Conservation (phyloP, 495 filamentous ascomycete species). For the Parathielavia hyrcaniae region DNA sequence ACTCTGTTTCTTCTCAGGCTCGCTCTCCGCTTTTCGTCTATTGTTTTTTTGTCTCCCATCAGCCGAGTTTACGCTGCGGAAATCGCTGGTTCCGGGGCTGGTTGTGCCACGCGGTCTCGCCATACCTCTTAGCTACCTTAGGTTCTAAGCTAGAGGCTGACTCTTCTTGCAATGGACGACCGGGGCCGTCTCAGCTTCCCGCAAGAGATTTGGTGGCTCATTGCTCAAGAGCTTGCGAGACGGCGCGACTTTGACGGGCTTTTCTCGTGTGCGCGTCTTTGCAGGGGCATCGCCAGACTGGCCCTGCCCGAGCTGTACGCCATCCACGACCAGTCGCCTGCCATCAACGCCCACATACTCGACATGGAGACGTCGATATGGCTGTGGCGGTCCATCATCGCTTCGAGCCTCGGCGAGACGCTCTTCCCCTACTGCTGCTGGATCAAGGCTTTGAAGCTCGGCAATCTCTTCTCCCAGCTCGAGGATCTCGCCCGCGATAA, state of each 20-base stretch:
- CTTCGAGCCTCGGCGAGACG: conserved; percentile 58
- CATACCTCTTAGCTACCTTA: background rate
- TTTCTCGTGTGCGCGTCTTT: conserved; percentile 49
- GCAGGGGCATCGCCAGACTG: conserved; percentile 47
- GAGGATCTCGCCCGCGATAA: conserved; percentile 42
- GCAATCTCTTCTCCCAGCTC: conserved; percentile 54
- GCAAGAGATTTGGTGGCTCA: conserved; percentile 54
- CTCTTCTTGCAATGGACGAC: background rate
- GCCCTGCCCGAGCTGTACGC: conserved; percentile 58
- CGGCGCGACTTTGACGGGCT: conserved; percentile 51
- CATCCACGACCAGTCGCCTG: conserved; percentile 33
- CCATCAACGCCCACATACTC: conserved; percentile 15
- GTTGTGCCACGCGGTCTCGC: background rate
- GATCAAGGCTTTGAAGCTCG: conserved; percentile 56
- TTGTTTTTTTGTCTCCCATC: too few relatives aligned
- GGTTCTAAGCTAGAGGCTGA: background rate
- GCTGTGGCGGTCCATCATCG: conserved; percentile 63
- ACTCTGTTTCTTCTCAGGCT: too few relatives aligned
- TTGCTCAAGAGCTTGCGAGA: conserved; percentile 51
- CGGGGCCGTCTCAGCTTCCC: conserved; percentile 35
- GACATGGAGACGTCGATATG: conserved; percentile 47
- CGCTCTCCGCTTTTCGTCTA: too few relatives aligned
- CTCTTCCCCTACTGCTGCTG: conserved; percentile 65
- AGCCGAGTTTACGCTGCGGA: too few relatives aligned
- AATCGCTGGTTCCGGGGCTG: background rate